Evolutionary conservation across 305 asterid genomes (phyloP).

Genomic region (Solanum aculeatissimum): DNA sequence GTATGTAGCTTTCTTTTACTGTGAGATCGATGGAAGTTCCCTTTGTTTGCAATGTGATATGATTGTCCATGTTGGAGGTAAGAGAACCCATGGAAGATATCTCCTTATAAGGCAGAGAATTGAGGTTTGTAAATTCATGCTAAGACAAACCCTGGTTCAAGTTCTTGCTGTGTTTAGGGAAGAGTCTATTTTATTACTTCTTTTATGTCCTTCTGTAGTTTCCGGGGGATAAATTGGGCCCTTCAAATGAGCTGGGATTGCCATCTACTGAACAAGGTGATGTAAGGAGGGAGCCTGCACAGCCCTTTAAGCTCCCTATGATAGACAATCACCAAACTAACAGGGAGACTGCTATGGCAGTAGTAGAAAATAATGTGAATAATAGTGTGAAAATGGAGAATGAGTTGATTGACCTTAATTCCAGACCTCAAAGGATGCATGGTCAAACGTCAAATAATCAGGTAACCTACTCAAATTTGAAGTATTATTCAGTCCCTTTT

Average conservation of each 20-base stretch:
- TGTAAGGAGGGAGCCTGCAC: slow-evolving; percentile 21
- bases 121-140: slow-evolving; percentile 52
- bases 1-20: slow-evolving; percentile 84
- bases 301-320: slow-evolving; percentile 7
- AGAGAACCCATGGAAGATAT: slow-evolving; percentile 93
- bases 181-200: neutral
- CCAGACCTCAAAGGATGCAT: slow-evolving; percentile 51
- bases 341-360: slow-evolving; percentile 14
- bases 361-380: slow-evolving; percentile 11
- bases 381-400: slow-evolving; percentile 33
- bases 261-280: slow-evolving; percentile 24
- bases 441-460: slow-evolving; percentile 36
- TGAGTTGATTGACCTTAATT: slow-evolving; percentile 54
- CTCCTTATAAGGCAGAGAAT: slow-evolving; percentile 88
- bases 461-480: slow-evolving; percentile 20
- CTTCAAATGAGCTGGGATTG: slow-evolving; percentile 28
- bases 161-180: neutral
- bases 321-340: slow-evolving; percentile 22
- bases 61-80: slow-evolving; percentile 93
- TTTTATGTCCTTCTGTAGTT: slow-evolving; percentile 35
- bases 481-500: neutral
- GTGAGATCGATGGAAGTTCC: slow-evolving; percentile 93
- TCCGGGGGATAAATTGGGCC: slow-evolving; percentile 66
- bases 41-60: slow-evolving; percentile 94
- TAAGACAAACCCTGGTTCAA: neutral